phyloP scores from a whole-genome alignment of 148 eudicot species.

The Selenicereus undatus region DNA sequence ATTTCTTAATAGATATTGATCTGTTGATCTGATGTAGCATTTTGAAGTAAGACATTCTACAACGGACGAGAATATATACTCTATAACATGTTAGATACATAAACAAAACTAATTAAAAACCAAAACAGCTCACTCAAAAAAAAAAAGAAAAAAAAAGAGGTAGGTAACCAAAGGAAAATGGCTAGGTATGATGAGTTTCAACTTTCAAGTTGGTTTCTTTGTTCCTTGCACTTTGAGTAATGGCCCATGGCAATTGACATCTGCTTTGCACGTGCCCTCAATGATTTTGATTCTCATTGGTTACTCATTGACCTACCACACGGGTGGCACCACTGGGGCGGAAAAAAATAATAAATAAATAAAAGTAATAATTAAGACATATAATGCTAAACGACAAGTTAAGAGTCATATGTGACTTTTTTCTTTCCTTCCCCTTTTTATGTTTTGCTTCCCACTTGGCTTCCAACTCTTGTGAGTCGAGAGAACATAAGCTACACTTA shows the following conservation, averaged over 20 bases:
- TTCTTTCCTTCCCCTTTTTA: background rate
- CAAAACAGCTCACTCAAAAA: no score
- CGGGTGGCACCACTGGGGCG: background rate
- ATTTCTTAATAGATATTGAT: no score
- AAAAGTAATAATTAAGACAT: background rate
- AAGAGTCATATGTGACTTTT: background rate
- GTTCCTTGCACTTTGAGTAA: no score
- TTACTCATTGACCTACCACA: slow-evolving; percentile 18
- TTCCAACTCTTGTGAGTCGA: background rate
- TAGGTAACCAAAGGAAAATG: no score
- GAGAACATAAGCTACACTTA: no score
- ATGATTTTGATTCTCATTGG: background rate
- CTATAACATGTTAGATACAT: no score
- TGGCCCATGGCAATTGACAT: background rate
- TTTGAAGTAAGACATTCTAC: no score
- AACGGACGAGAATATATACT: no score
- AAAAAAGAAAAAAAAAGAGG: no score
- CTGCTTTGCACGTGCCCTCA: slow-evolving; percentile 7
- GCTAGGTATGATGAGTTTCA: background rate
- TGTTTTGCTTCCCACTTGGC: background rate
- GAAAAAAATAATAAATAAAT: background rate
- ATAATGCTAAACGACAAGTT: slow-evolving; percentile 2
- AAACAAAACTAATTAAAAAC: no score
- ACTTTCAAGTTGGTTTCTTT: background rate
- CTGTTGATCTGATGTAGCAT: no score